Conservation (phyloP, 148 eudicot genomes). For the Fallopia convolvulus region DNA sequence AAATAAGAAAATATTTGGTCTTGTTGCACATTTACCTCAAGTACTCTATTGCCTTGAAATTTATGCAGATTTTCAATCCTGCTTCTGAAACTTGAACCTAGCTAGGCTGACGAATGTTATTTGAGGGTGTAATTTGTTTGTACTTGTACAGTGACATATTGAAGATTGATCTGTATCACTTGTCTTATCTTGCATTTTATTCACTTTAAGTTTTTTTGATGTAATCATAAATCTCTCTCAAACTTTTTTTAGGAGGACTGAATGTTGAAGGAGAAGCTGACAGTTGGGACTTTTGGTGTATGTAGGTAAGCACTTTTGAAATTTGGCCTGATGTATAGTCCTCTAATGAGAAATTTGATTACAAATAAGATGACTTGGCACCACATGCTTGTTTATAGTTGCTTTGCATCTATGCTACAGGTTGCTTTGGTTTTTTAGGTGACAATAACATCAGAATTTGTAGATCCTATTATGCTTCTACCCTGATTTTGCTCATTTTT, state of each 20-base stretch:
- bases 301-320: conserved; percentile 41
- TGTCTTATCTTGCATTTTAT: not conserved
- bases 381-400: not conserved
- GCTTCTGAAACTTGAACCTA: not conserved
- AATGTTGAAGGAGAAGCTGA: conserved; percentile 96
- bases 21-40: not conserved
- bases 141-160: not conserved
- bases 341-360: not conserved
- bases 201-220: not conserved
- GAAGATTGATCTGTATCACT: not conserved
- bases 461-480: no score
- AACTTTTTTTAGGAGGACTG: conserved; percentile 65
- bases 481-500: no score
- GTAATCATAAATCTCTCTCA: not conserved
- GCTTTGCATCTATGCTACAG: not conserved
- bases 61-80: not conserved
- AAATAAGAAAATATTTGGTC: not conserved
- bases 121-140: not conserved
- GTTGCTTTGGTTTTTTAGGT: no score
- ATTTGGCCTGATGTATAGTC: not conserved
- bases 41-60: not conserved
- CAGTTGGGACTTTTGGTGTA: conserved; percentile 98
- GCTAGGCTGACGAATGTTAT: not conserved
- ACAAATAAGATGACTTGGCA: not conserved
- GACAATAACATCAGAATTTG: no score